Evolutionary conservation across 805 yeast species (phyloP).

Genomic region (Teunomyces pallodes): DNA sequence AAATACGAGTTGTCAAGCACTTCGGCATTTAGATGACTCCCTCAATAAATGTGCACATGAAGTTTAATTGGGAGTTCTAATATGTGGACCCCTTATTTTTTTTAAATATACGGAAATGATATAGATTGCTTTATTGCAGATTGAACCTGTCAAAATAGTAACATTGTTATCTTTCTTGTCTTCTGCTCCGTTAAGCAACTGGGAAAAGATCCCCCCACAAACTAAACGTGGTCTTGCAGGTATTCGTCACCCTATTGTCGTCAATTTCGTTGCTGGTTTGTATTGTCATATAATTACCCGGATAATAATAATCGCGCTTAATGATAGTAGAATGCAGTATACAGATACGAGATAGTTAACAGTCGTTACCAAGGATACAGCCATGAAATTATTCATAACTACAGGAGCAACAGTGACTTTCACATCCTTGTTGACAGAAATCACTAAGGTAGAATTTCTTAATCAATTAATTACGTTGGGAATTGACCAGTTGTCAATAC

Average conservation of each 20-base stretch:
- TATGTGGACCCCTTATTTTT: no score
- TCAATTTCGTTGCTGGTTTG: background rate
- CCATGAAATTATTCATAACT: conserved; percentile 51
- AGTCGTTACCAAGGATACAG: no score
- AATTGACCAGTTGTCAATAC: conserved; percentile 46
- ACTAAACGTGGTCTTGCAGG: background rate
- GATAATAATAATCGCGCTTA: background rate
- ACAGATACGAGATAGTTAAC: background rate
- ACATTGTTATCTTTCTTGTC: background rate
- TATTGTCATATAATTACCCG: background rate
- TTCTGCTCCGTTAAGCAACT: background rate
- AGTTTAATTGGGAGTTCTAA: background rate
- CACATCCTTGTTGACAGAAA: conserved; percentile 48
- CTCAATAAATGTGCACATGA: background rate
- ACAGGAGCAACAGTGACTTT: conserved; percentile 94
- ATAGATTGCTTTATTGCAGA: no score
- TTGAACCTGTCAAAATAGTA: background rate
- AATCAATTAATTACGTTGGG: conserved; percentile 31
- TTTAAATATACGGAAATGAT: no score
- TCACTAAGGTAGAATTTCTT: conserved; percentile 36
- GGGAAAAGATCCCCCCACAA: background rate
- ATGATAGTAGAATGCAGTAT: background rate
- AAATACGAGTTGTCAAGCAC: background rate
- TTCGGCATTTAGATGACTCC: background rate
- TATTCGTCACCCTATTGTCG: background rate